phyloP scores from a whole-genome alignment of 148 eudicot species.

The Chenopodium suecicum region DNA sequence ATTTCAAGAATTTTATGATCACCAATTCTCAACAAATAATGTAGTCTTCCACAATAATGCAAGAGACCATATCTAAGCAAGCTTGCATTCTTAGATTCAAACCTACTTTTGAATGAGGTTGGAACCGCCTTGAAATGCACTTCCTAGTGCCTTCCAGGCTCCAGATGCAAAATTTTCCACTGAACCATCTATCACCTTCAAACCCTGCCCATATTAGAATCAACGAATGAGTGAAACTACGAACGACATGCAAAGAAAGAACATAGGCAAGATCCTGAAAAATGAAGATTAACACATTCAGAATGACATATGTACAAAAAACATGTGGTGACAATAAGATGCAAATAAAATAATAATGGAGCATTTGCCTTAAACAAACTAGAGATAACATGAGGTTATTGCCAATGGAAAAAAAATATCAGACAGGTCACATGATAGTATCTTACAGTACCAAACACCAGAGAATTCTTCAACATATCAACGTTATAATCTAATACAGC shows the following conservation, averaged over 20 bases:
- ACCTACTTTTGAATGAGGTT: slow-evolving; percentile 73
- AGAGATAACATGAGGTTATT: background rate
- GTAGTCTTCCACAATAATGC: background rate
- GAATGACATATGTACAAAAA: background rate
- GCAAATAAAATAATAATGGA: background rate
- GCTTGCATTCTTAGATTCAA: background rate
- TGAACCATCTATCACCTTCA: slow-evolving; percentile 74
- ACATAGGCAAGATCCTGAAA: slow-evolving; percentile 10
- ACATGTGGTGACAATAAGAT: background rate
- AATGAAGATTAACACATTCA: slow-evolving; percentile 6
- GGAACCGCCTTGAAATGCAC: slow-evolving; percentile 84
- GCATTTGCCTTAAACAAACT: background rate
- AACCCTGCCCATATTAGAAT: slow-evolving; percentile 54
- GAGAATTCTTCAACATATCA: background rate
- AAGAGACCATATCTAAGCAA: background rate
- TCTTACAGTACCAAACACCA: background rate
- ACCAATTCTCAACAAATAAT: background rate
- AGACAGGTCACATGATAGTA: background rate
- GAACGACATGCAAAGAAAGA: background rate
- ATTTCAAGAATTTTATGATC: background rate
- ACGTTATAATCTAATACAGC: background rate
- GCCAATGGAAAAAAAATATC: background rate
- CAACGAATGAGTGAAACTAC: background rate
- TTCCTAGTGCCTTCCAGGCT: slow-evolving; percentile 98
- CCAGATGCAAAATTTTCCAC: slow-evolving; percentile 91